These are phyloP conservation scores for Colletotrichum sansevieriae DNA, from an alignment of 2,329 filamentous ascomycete genomes.

Conservation along the genomic window DNA sequence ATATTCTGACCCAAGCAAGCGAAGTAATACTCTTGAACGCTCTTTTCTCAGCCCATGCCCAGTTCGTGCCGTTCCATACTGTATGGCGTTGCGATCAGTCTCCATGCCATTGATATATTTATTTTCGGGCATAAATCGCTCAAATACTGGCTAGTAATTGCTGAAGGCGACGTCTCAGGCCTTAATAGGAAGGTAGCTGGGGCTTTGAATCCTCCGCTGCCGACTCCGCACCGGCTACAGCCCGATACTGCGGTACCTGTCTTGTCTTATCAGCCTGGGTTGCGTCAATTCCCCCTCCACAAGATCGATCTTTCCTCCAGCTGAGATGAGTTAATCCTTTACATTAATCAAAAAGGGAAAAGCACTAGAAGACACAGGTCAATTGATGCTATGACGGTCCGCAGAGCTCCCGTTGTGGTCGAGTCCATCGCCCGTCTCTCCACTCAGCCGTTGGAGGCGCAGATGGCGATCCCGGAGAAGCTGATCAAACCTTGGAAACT, in stretches of 20 bases:
- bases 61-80: too few species aligned
- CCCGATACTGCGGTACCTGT: neutral
- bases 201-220: conserved; percentile 12
- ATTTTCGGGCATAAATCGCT: too few species aligned
- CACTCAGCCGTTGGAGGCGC: neutral
- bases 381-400: conserved; percentile 26
- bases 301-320: neutral
- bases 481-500: conserved; percentile 54
- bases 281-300: conserved; percentile 1
- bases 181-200: conserved; percentile 20
- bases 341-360: too few species aligned
- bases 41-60: too few species aligned
- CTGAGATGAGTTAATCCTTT: too few species aligned
- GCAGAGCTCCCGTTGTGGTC: conserved; percentile 16
- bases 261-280: conserved; percentile 16
- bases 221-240: conserved; percentile 35
- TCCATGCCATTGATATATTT: too few species aligned
- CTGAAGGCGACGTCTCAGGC: neutral
- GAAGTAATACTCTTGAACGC: too few species aligned
- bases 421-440: neutral
- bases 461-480: conserved; percentile 40
- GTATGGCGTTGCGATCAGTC: too few species aligned
- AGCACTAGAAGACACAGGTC: neutral
- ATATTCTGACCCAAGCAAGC: too few species aligned
- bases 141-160: too few species aligned